phyloP scores from a whole-genome alignment of 345 rosid genomes.

The Dipteronia dyeriana region DNA sequence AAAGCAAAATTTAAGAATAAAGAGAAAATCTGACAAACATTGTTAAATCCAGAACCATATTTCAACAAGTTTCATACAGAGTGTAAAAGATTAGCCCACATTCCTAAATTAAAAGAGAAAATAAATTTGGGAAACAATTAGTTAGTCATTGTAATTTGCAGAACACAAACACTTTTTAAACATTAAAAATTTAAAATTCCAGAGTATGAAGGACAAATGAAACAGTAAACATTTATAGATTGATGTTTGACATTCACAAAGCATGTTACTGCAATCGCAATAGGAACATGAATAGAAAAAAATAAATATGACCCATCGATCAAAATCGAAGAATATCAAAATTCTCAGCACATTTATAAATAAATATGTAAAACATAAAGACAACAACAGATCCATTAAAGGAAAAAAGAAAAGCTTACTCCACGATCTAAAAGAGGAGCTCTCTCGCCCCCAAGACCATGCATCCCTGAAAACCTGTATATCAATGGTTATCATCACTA shows the following conservation, averaged over 20 bases:
- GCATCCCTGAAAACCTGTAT: slow-evolving; percentile 17
- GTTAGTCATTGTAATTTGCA: too few species aligned
- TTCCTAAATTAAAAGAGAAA: too few species aligned
- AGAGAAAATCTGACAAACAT: not conserved
- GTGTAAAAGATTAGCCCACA: not conserved
- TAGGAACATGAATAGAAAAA: too few species aligned
- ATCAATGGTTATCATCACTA: not conserved
- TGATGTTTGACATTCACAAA: not conserved
- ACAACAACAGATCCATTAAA: too few species aligned
- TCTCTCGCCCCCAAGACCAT: slow-evolving; percentile 30
- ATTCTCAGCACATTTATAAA: too few species aligned
- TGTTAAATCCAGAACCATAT: not conserved
- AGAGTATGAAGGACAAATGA: not conserved
- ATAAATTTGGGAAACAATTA: too few species aligned
- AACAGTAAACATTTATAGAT: not conserved
- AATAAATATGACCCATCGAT: not conserved
- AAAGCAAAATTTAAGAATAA: not conserved
- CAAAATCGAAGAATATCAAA: too few species aligned
- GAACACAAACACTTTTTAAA: too few species aligned
- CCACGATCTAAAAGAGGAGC: slow-evolving; percentile 37
- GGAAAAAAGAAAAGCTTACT: too few species aligned
- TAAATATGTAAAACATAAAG: too few species aligned
- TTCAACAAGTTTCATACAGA: not conserved
- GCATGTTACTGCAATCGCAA: not conserved
- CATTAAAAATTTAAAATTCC: too few species aligned